Evolutionary conservation across 2,329 filamentous ascomycete species (phyloP).

Genomic region (Fusarium brachygibbosum): DNA sequence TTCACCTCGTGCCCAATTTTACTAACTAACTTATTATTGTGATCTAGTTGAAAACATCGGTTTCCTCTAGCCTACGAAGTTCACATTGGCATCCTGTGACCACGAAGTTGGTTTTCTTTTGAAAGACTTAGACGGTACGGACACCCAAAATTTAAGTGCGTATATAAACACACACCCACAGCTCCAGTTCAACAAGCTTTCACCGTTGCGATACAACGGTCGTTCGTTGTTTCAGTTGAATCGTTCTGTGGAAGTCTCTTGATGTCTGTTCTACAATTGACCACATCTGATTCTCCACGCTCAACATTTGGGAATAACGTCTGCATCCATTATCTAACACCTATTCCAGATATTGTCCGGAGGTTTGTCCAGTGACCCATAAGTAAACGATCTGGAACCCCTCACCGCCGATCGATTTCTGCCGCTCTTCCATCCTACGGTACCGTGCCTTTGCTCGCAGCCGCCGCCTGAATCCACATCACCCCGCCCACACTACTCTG

Average conservation of each 20-base stretch:
- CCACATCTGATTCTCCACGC: conserved; percentile 9
- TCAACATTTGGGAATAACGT: conserved; percentile 24
- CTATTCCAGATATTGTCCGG: conserved; percentile 35
- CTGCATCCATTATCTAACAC: conserved; percentile 18
- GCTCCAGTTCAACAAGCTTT: conserved; percentile 31
- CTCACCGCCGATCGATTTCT: conserved; percentile 51
- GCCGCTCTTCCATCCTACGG: conserved; percentile 41
- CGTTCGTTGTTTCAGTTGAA: conserved; percentile 21
- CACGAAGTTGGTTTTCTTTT: conserved; percentile 26
- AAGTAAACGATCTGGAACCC: conserved; percentile 48
- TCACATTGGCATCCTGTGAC: conserved; percentile 35
- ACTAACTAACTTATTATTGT: conserved; percentile 38
- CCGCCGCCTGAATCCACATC: conserved; percentile 41
- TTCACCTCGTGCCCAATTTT: conserved; percentile 25
- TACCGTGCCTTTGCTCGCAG: conserved; percentile 11
- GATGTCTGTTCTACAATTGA: neutral
- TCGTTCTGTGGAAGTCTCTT: neutral
- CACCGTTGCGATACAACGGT: conserved; percentile 37
- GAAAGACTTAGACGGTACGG: conserved; percentile 13
- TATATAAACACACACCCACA: conserved; percentile 33
- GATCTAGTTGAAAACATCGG: conserved; percentile 28
- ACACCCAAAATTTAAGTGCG: conserved; percentile 25
- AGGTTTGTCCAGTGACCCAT: conserved; percentile 42
- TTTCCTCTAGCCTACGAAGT: conserved; percentile 20
- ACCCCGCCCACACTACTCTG: conserved; percentile 39